Base-by-base conservation (phyloP, 441 rosid genomes). In the Macaranga tanarius region DNA sequence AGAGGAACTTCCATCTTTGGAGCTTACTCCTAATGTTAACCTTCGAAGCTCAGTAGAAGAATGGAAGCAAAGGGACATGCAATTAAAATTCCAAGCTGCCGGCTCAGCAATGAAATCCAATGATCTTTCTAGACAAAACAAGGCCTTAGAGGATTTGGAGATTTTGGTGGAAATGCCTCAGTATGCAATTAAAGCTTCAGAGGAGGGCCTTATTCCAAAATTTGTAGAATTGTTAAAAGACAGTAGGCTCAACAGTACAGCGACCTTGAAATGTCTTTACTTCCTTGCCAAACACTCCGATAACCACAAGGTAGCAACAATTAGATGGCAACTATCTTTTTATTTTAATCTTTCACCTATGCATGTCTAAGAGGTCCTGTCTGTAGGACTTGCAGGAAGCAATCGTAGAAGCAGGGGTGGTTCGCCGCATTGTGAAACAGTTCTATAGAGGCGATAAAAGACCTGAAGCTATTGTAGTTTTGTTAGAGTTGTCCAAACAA, bases 1-100 rank as follows among this genome's bases (percentile, higher is more conserved):
- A 72, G 77, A 83, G 72, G 78, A 72, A 76, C 87, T 84, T 23
- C 73, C 65, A 2, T 80, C 80, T 67, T 61, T 77, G 31, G 87
- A 69, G 56, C 75, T 84, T 31, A 86, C 84, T 57, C 88, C 86
- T 28, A 84, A 86, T 71, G 54, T 75, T 52, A 77, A 75, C 42
- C 87, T 86, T 65, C 83, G 85, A 42, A 73, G 80, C 63, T 80
- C 84, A 25, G 80, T 86, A 45, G 75, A 80, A 59, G 90, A 83
- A 70, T 81, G 86, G 88, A 80, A 71, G 70, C 79, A 74, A 68
- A 80, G 80, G 59, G 84, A 86, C 25, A 77, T 64, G 86, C 80
- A 86, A 57, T 70, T 66, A 31, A 81, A 52, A 67, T 84, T 83
- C 69, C 80, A 82, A 73, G 79, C 62, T 16, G 87, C 84, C n/a